A percentile compares a stretch with the other conserved stretches of the same genome.
phyloP scores from a whole-genome alignment of 805 yeast genomes.

The Grigorovia transvaalensis region DNA sequence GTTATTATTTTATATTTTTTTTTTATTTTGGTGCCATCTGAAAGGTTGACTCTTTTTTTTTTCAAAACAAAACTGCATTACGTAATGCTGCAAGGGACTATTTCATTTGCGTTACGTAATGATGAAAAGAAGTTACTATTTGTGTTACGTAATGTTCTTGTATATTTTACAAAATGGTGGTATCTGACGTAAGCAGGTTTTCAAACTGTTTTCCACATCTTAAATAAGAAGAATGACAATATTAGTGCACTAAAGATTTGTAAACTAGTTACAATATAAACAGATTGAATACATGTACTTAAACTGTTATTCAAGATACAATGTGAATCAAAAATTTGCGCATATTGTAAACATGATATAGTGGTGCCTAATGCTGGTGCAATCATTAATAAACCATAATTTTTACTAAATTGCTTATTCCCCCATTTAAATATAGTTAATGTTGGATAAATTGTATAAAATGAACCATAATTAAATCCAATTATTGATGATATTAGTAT shows the following conservation, averaged over 20 bases:
- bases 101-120: no score
- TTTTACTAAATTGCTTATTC: conserved; percentile 74
- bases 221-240: conserved; percentile 6
- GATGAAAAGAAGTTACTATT: neutral
- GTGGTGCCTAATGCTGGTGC: conserved; percentile 82
- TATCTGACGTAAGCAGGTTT: neutral
- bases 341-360: conserved; percentile 59
- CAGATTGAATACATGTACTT: conserved; percentile 15
- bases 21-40: neutral
- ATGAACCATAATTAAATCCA: conserved; percentile 72
- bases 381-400: conserved; percentile 83
- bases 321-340: conserved; percentile 43
- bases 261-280: conserved; percentile 7
- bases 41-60: neutral
- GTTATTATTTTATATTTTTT: no score
- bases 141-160: neutral
- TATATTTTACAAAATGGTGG: neutral
- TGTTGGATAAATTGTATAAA: conserved; percentile 81
- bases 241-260: conserved; percentile 8
- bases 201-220: conserved; percentile 5
- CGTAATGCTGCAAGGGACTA: neutral
- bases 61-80: neutral
- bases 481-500: conserved; percentile 28
- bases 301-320: conserved; percentile 12
- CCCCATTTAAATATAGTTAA: conserved; percentile 82